Conservation (phyloP, 2,329 filamentous ascomycete species). For the Fusarium pseudocircinatum region DNA sequence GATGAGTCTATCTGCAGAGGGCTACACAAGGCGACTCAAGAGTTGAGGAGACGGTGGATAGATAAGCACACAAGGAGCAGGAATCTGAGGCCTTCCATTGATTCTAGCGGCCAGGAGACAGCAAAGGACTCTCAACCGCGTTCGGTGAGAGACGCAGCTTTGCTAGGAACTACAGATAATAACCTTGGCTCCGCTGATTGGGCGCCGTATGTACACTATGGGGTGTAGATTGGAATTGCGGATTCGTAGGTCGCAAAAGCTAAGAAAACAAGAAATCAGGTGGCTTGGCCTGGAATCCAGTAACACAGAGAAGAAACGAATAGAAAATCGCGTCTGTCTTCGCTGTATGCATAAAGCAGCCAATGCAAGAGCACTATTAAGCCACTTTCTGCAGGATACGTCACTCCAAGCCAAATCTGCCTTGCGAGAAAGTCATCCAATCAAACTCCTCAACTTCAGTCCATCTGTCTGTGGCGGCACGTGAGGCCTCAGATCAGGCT, state of each 20-base stretch:
- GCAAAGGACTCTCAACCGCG: too few species aligned
- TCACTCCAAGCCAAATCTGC: neutral
- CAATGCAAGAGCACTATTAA: neutral
- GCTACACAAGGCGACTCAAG: neutral
- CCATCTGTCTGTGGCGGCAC: too few species aligned
- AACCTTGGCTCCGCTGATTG: neutral
- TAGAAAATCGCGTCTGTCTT: neutral
- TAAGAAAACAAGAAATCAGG: too few species aligned
- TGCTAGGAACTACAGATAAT: fast-evolving
- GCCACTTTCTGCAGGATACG: neutral
- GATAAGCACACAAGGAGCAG: too few species aligned
- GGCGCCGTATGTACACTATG: neutral
- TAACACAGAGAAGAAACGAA: neutral
- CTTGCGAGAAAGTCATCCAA: too few species aligned
- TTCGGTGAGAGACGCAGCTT: neutral
- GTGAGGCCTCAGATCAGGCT: neutral
- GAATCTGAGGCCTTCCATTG: too few species aligned
- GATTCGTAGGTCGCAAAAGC: too few species aligned
- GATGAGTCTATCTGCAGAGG: neutral
- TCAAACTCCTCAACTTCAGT: too few species aligned
- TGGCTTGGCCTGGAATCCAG: neutral
- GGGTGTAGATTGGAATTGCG: neutral
- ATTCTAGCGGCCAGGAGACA: too few species aligned
- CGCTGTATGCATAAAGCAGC: neutral
- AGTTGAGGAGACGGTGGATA: neutral